Evolutionary conservation across 2,329 filamentous ascomycete species (phyloP).

Genomic region (Colletotrichum sp.): DNA sequence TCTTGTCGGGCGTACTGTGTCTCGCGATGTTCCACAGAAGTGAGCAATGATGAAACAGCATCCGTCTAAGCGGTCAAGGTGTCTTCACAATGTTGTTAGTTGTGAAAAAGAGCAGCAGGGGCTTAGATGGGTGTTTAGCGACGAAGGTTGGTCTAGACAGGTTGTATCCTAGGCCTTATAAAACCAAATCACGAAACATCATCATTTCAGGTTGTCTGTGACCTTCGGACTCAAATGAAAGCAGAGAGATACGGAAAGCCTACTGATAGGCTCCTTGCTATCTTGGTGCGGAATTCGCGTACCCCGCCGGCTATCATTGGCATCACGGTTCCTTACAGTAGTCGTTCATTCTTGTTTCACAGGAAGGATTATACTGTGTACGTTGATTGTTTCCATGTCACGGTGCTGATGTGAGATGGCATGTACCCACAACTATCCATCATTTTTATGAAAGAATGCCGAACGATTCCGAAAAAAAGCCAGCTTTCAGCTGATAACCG

Average conservation of each 20-base stretch:
- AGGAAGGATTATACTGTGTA: not conserved
- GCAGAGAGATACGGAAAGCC: too few relatives aligned
- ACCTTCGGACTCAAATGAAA: too few relatives aligned
- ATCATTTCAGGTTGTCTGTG: too few relatives aligned
- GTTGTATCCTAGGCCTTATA: too few relatives aligned
- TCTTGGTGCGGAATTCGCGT: not conserved
- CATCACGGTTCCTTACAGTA: not conserved
- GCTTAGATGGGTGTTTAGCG: rapidly evolving
- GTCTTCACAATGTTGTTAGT: not conserved
- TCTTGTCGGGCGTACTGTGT: not conserved
- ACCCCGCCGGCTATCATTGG: not conserved
- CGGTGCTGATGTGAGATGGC: not conserved
- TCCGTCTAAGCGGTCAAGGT: not conserved
- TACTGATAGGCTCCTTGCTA: too few relatives aligned
- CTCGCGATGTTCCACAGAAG: not conserved
- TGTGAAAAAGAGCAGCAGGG: not conserved
- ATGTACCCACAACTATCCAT: rapidly evolving
- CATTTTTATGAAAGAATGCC: rapidly evolving
- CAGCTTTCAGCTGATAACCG: not conserved
- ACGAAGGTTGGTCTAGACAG: not conserved
- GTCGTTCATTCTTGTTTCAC: not conserved
- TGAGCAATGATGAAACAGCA: not conserved
- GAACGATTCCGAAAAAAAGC: rapidly evolving
- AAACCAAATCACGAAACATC: too few relatives aligned
- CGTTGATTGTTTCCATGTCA: rapidly evolving